Percentiles rank a stretch among this genome's conserved stretches.
phyloP scores from a whole-genome alignment of 139 green algal species.

The Chlamydomonas incerta region DNA sequence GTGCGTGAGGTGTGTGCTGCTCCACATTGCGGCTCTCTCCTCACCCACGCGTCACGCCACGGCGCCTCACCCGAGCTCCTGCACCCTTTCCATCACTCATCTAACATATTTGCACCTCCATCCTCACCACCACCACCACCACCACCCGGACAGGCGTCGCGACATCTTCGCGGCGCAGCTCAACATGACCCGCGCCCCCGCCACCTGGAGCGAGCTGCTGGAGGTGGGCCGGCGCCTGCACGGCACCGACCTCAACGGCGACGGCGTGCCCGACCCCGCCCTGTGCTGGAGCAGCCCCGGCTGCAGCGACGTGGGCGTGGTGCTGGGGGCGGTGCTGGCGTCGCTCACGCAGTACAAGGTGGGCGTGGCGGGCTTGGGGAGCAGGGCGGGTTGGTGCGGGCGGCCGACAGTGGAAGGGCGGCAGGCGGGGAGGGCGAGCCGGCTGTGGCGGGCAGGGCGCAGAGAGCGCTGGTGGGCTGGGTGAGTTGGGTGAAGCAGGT shows the following conservation, averaged over 20 bases:
- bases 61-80: no score
- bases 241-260: conserved; percentile 26
- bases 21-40: no score
- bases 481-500: no score
- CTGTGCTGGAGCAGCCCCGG: conserved; percentile 8
- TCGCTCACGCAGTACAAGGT: conserved; percentile 24
- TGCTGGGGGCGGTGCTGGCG: conserved; percentile 4
- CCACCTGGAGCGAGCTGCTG: conserved; percentile 26
- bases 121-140: no score
- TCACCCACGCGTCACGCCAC: no score
- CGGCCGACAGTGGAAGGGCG: not conserved
- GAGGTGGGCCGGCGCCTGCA: not conserved
- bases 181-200: not conserved
- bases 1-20: no score
- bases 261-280: conserved; percentile 7
- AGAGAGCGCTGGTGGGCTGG: no score
- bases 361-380: not conserved
- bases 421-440: no score
- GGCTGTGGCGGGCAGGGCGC: no score
- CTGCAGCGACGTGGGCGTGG: not conserved
- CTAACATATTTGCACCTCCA: no score
- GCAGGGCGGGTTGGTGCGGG: not conserved
- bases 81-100: no score
- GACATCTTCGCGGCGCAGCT: not conserved
- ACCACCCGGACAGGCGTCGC: no score